Percentiles rank a stretch among this genome's conserved stretches.
Evolutionary conservation across 805 yeast genomes (phyloP).

Genomic region (Sugiyamaella boreocaroliniensis): DNA sequence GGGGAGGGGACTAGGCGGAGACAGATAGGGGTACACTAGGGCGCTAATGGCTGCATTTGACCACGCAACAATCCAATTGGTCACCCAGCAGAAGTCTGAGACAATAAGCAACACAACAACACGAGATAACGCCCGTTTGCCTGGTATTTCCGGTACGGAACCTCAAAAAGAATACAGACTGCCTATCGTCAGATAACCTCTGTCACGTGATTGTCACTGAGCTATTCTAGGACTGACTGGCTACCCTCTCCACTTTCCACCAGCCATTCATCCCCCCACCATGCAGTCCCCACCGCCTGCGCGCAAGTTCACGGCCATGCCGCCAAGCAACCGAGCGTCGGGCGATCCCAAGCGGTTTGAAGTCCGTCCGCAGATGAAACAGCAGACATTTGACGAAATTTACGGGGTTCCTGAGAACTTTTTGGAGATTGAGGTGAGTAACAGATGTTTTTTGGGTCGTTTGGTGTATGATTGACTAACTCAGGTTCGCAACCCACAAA

Average conservation of each 20-base stretch:
- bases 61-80: too few species aligned
- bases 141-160: too few species aligned
- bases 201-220: neutral
- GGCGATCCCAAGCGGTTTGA: conserved; percentile 25
- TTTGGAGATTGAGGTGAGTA: conserved; percentile 81
- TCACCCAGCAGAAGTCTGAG: too few species aligned
- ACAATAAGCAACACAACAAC: too few species aligned
- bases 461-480: conserved; percentile 1
- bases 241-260: neutral
- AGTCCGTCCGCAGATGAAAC: conserved; percentile 37
- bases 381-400: conserved; percentile 69
- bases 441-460: conserved; percentile 2
- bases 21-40: too few species aligned
- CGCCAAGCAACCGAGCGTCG: conserved; percentile 15
- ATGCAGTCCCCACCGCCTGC: conserved; percentile 22
- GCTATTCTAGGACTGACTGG: neutral
- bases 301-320: conserved; percentile 28
- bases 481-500: conserved; percentile 60
- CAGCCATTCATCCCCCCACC: neutral
- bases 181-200: too few species aligned
- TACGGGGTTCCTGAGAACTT: conserved; percentile 95
- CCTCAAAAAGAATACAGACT: too few species aligned
- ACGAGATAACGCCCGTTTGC: too few species aligned
- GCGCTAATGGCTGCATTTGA: too few species aligned
- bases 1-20: too few species aligned